Evolutionary conservation across 1,139 yeast genomes (phyloP).

Genomic region (Hansenula lynferdii): DNA sequence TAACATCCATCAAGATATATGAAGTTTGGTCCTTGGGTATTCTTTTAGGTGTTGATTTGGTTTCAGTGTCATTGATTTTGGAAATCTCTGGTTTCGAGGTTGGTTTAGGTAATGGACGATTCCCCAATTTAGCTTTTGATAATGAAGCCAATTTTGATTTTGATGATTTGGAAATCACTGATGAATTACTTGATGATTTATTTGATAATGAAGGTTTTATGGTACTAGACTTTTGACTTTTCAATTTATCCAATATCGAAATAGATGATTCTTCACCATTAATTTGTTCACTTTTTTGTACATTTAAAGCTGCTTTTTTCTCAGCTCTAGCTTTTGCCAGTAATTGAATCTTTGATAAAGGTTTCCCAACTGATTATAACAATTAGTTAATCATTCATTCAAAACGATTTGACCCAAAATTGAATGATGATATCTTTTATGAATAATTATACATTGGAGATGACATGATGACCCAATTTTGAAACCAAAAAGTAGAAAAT

Average conservation of each 20-base stretch:
- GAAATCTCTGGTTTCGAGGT: not conserved
- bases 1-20: constrained; percentile 7
- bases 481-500: constrained; percentile 2
- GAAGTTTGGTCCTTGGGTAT: constrained; percentile 6
- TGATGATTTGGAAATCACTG: too few relatives aligned
- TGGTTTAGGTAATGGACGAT: not conserved
- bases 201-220: not conserved
- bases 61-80: not conserved
- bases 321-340: constrained; percentile 41
- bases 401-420: constrained; percentile 5
- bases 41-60: not conserved
- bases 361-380: not conserved
- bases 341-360: constrained; percentile 39
- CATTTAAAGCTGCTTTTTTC: constrained; percentile 8
- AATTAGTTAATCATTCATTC: constrained; percentile 1
- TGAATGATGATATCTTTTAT: too few relatives aligned
- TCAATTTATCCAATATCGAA: constrained; percentile 20
- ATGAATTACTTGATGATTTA: not conserved
- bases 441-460: too few relatives aligned
- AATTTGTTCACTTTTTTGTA: not conserved
- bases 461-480: constrained; percentile 9
- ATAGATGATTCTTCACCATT: constrained; percentile 7
- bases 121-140: not conserved
- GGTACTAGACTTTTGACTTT: not conserved
- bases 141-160: not conserved